Percentiles rank a stretch among this genome's conserved stretches.
These are phyloP conservation scores for Endocladia muricata DNA, from an alignment of 31 red algal genomes.

Conservation along the genomic window DNA sequence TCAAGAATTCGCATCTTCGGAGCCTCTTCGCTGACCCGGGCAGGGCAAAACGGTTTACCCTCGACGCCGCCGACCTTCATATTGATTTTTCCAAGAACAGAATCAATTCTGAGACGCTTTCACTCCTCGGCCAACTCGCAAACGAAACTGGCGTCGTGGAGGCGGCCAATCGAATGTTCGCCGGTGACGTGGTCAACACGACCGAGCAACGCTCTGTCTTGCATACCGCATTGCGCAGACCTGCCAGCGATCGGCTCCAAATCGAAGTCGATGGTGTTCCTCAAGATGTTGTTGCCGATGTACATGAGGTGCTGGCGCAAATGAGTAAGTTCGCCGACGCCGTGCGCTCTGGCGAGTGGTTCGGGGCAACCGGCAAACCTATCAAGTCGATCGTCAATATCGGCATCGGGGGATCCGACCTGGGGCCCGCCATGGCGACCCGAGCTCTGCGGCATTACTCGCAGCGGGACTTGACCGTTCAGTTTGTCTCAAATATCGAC, in stretches of 20 bases:
- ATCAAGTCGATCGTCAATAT: conserved; percentile 86
- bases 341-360: conserved; percentile 71
- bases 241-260: conserved; percentile 12
- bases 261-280: conserved; percentile 56
- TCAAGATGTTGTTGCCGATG: conserved; percentile 64
- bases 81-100: conserved; percentile 85
- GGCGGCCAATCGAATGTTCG: conserved; percentile 78
- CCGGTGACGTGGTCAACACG: conserved; percentile 80
- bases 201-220: conserved; percentile 89
- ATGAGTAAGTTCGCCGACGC: conserved; percentile 55
- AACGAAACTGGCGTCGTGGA: conserved; percentile 10
- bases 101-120: conserved; percentile 47
- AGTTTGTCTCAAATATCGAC: conserved; percentile 95
- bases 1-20: no score
- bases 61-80: conserved; percentile 49
- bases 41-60: no score
- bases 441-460: conserved; percentile 82
- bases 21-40: no score
- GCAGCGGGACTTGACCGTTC: conserved; percentile 68
- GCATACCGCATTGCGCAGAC: conserved; percentile 91
- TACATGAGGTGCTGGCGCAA: conserved; percentile 65
- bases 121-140: conserved; percentile 42
- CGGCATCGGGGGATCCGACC: conserved; percentile 94
- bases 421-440: conserved; percentile 93
- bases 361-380: conserved; percentile 82